Evolutionary conservation across 345 rosid species (phyloP).

Genomic region (Sisymbrium irio): DNA sequence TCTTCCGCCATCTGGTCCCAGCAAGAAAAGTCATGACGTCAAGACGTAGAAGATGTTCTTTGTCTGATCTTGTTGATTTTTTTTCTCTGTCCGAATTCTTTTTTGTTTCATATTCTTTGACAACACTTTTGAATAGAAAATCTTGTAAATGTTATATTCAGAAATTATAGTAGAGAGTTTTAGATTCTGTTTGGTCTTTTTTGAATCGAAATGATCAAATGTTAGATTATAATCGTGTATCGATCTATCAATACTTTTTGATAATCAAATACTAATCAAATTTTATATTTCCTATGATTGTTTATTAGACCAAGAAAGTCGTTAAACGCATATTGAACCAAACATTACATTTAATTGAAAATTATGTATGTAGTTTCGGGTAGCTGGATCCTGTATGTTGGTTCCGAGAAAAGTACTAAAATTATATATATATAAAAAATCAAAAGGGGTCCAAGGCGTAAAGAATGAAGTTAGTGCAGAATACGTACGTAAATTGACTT

Average conservation of each 20-base stretch:
- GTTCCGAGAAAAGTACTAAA: slow-evolving; percentile 11
- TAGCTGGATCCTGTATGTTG: background rate
- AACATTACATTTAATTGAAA: background rate
- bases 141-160: slow-evolving; percentile 7
- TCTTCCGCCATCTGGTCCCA: slow-evolving; percentile 51
- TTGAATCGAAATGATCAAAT: background rate
- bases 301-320: background rate
- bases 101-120: background rate
- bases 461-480: background rate
- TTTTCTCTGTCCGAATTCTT: background rate
- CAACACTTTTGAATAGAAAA: background rate
- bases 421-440: background rate
- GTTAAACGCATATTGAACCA: background rate
- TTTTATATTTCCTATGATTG: background rate
- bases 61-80: slow-evolving; percentile 10
- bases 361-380: background rate
- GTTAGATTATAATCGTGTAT: background rate
- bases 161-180: background rate
- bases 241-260: background rate
- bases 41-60: slow-evolving; percentile 34
- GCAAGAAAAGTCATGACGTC: slow-evolving; percentile 45
- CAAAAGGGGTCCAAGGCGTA: background rate
- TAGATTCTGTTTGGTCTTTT: background rate
- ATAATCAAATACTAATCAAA: background rate
- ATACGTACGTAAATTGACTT: background rate